A percentile compares a stretch with the other conserved stretches of the same genome.
phyloP scores from a whole-genome alignment of 1,284 basidiomycete species.

The Athelia psychrophila region DNA sequence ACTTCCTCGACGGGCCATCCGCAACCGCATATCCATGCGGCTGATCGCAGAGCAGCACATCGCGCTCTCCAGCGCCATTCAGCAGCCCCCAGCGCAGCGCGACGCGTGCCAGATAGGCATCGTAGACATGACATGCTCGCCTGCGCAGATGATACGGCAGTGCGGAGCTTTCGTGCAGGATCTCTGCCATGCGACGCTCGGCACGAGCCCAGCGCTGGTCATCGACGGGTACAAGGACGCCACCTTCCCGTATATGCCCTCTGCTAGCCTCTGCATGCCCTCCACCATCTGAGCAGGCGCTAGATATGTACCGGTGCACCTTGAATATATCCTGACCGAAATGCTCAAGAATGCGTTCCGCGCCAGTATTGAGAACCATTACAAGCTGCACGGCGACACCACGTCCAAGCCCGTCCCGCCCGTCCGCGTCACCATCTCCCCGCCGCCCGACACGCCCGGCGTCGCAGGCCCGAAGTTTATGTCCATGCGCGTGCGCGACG shows the following conservation, averaged over 20 bases:
- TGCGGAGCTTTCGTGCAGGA: conserved; percentile 82
- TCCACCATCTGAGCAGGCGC: conserved; percentile 17
- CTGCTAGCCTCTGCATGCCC: conserved; percentile 8
- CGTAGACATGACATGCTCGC: conserved; percentile 69
- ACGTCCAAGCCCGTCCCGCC: conserved; percentile 49
- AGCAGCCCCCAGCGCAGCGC: conserved; percentile 24
- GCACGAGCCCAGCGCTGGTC: conserved; percentile 61
- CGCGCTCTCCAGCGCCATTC: conserved; percentile 68
- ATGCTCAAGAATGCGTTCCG: conserved; percentile 89
- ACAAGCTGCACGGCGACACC: conserved; percentile 35
- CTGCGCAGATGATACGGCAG: conserved; percentile 67
- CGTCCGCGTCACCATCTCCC: conserved; percentile 71
- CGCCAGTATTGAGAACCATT: conserved; percentile 80
- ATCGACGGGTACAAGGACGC: conserved; percentile 70
- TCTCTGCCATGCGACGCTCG: conserved; percentile 85
- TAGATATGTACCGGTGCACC: conserved; percentile 85
- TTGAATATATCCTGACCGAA: conserved; percentile 87
- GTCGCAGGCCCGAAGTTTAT: conserved; percentile 49
- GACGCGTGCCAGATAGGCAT: conserved; percentile 53
- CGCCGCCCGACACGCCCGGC: conserved; percentile 39
- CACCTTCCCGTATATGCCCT: conserved; percentile 68
- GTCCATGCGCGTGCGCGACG: conserved; percentile 79
- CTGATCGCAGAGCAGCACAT: conserved; percentile 93
- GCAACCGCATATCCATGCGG: conserved; percentile 84
- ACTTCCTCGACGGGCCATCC: conserved; percentile 86